These are phyloP conservation scores for Orobanche coerulescens DNA, from an alignment of 257 asterid genomes.

Conservation along the genomic window DNA sequence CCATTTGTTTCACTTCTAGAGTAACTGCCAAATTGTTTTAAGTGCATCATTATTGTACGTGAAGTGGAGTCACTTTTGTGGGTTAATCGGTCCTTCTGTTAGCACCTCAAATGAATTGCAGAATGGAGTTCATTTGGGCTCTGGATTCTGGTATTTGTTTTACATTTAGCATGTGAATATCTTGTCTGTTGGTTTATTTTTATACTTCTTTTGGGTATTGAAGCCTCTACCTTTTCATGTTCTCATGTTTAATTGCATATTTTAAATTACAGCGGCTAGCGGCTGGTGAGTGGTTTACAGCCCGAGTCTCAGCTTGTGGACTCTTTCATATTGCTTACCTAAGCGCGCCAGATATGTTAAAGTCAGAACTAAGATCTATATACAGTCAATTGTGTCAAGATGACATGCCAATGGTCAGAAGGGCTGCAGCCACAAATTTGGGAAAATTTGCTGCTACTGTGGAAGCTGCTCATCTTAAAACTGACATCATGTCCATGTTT, in stretches of 20 bases:
- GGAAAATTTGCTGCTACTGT: constrained; percentile 51
- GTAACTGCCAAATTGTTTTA: neutral
- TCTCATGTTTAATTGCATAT: constrained; percentile 2
- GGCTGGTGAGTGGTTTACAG: constrained; percentile 98
- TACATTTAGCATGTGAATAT: constrained; percentile 1
- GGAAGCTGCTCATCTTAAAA: constrained; percentile 37
- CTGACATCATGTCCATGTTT: constrained; percentile 54
- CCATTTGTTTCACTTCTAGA: neutral
- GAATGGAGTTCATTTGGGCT: constrained; percentile 2
- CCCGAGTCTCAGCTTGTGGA: constrained; percentile 95
- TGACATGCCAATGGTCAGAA: constrained; percentile 96
- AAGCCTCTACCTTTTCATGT: neutral
- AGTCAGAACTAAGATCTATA: constrained; percentile 71
- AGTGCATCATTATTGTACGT: neutral
- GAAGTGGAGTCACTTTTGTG: constrained; percentile 5
- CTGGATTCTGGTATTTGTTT: neutral
- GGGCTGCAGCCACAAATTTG: constrained; percentile 77
- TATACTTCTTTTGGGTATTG: constrained; percentile 6
- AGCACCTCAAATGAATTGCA: neutral
- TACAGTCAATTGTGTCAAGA: constrained; percentile 86
- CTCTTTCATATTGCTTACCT: constrained; percentile 83
- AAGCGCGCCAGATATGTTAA: constrained; percentile 67
- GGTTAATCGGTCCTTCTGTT: neutral
- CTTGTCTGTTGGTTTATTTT: neutral
- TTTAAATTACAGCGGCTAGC: constrained; percentile 63